Conservation (phyloP, 108 stramenopile species). For the Cylindrotheca fusiformis region DNA sequence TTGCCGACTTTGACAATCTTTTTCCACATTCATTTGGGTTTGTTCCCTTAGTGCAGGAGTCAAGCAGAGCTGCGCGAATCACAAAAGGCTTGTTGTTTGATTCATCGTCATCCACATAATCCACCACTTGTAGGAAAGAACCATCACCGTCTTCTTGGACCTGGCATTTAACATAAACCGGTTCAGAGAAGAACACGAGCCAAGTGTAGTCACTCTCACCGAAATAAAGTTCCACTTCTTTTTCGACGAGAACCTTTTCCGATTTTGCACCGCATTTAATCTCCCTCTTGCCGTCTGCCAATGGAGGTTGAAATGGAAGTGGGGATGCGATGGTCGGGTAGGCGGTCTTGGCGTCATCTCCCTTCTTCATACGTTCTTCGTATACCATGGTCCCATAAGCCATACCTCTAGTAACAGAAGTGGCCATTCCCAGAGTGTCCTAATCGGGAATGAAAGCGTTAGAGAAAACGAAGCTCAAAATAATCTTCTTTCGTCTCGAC, state of each 20-base stretch:
- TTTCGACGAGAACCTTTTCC: constrained; percentile 36
- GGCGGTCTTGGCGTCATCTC: background rate
- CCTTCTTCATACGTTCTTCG: background rate
- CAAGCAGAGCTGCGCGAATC: constrained; percentile 74
- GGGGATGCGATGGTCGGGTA: constrained; percentile 51
- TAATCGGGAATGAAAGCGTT: constrained; percentile 6
- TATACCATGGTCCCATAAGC: constrained; percentile 84
- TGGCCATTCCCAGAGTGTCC: constrained; percentile 51
- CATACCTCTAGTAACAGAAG: constrained; percentile 84
- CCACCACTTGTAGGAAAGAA: constrained; percentile 34
- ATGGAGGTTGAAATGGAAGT: constrained; percentile 19
- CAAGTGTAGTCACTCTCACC: constrained; percentile 81
- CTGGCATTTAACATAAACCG: constrained; percentile 58
- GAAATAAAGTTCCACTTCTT: constrained; percentile 66
- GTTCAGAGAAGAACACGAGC: constrained; percentile 88
- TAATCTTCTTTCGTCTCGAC: background rate
- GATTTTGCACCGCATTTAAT: constrained; percentile 14
- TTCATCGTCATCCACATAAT: constrained; percentile 9
- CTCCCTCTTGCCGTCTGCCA: constrained; percentile 25
- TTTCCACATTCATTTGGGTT: constrained; percentile 62
- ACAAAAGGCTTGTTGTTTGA: constrained; percentile 33
- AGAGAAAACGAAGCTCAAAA: background rate
- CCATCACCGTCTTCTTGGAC: constrained; percentile 22
- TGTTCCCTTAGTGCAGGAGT: constrained; percentile 76
- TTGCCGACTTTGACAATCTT: constrained; percentile 31